A percentile compares a stretch with the other conserved stretches of the same genome.
Evolutionary conservation across 371 early-diverging fungal species (phyloP).

Genomic region (Haplosporangium sp.): DNA sequence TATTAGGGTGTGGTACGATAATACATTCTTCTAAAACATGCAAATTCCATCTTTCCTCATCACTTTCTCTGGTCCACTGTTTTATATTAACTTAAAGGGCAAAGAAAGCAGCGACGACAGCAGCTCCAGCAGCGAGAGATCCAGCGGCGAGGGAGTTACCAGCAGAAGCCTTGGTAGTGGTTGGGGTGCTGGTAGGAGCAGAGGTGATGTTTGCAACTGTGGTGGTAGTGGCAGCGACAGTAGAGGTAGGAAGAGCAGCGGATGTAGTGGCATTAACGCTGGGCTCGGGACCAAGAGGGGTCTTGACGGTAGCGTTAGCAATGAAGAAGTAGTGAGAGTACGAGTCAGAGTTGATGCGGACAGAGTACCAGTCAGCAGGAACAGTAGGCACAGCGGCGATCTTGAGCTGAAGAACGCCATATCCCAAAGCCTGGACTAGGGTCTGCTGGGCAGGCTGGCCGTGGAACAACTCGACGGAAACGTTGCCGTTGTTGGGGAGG

Average conservation of each 20-base stretch:
- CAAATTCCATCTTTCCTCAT: too few species aligned
- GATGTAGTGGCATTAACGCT: not conserved
- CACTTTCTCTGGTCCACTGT: too few species aligned
- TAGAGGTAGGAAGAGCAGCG: not conserved
- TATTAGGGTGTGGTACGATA: too few species aligned
- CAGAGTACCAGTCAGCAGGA: conserved; percentile 9
- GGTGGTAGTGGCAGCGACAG: not conserved
- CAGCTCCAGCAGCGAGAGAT: not conserved
- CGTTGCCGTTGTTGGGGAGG: not conserved
- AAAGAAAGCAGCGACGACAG: not conserved
- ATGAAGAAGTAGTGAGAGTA: conserved; percentile 9
- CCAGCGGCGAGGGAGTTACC: conserved; percentile 1
- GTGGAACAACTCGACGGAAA: conserved; percentile 3
- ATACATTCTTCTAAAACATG: too few species aligned
- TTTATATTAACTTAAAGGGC: not conserved
- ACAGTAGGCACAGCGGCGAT: not conserved
- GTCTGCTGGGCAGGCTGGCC: conserved; percentile 1
- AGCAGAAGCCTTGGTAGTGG: not conserved
- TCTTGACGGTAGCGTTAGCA: not conserved
- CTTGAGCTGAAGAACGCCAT: not conserved
- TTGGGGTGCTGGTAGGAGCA: not conserved
- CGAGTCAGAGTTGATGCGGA: not conserved
- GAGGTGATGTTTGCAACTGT: not conserved
- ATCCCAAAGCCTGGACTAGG: not conserved
- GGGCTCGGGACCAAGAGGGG: not conserved